A percentile compares a stretch with the other conserved stretches of the same genome.
These are phyloP conservation scores for Theobroma cacao DNA, from an alignment of 345 rosid genomes.

Conservation along the genomic window DNA sequence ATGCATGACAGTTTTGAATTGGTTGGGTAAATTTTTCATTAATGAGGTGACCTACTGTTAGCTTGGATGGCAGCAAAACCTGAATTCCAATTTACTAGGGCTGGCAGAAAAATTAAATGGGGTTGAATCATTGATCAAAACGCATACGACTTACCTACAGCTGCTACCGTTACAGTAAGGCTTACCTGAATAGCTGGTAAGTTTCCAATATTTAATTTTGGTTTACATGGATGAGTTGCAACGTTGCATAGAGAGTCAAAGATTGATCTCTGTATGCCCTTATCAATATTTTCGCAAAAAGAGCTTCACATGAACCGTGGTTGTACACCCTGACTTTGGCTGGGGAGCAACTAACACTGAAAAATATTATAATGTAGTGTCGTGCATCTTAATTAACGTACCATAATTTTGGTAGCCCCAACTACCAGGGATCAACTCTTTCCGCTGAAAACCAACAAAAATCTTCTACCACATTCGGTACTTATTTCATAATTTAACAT, in stretches of 20 bases:
- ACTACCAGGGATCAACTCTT: too few species aligned
- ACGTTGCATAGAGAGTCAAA: not conserved
- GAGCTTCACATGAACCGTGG: not conserved
- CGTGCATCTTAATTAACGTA: too few species aligned
- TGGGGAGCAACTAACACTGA: too few species aligned
- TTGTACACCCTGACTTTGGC: too few species aligned
- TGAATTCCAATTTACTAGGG: constrained; percentile 8
- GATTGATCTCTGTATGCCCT: not conserved
- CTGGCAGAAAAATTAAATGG: not conserved
- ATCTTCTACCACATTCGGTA: too few species aligned
- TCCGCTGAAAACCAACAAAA: too few species aligned
- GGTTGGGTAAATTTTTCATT: constrained; percentile 1
- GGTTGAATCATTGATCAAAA: not conserved
- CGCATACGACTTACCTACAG: not conserved
- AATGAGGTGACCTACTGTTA: not conserved
- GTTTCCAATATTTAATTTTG: not conserved
- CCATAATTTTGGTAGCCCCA: too few species aligned
- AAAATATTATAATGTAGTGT: too few species aligned
- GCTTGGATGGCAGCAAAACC: not conserved
- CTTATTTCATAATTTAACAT: too few species aligned
- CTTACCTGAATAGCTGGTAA: not conserved
- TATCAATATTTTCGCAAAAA: not conserved
- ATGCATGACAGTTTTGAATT: constrained; percentile 12
- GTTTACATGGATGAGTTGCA: not conserved
- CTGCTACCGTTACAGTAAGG: not conserved